Evolutionary conservation across 2,329 filamentous ascomycete species (phyloP).

Genomic region (Botrytis paeoniae): DNA sequence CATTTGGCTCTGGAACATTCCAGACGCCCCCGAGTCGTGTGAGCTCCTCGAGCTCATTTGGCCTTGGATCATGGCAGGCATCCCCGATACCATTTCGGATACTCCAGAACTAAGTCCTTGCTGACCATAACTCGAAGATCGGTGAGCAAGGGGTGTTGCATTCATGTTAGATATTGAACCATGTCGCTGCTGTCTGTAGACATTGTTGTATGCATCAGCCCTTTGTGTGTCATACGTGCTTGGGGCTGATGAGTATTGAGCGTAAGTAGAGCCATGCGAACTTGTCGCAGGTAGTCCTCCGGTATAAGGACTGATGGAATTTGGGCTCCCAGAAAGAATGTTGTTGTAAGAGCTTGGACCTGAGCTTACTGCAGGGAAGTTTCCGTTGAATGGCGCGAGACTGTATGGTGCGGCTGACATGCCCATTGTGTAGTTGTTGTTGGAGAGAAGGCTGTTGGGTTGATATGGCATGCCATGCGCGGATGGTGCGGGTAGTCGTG

Average conservation of each 20-base stretch:
- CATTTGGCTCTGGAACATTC: conserved; percentile 12
- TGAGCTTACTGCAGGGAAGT: conserved; percentile 1
- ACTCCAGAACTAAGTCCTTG: conserved; percentile 7
- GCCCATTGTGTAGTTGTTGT: conserved; percentile 27
- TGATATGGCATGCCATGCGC: conserved; percentile 25
- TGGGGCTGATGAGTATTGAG: conserved; percentile 28
- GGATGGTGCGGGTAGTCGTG: conserved; percentile 34
- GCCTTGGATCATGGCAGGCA: conserved; percentile 8
- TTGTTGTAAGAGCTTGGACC: conserved; percentile 14
- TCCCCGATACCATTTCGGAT: neutral
- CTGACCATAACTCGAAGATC: conserved; percentile 29
- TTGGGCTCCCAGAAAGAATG: neutral
- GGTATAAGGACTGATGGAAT: conserved; percentile 19
- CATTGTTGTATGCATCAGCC: conserved; percentile 27
- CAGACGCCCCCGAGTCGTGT: neutral
- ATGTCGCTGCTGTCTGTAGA: conserved; percentile 31
- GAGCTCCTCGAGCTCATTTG: conserved; percentile 3
- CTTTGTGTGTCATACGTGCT: conserved; percentile 31
- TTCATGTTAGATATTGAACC: conserved; percentile 30
- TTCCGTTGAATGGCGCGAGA: conserved; percentile 17
- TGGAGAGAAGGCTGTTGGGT: conserved; percentile 24
- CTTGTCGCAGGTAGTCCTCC: conserved; percentile 2
- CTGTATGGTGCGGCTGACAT: conserved; percentile 25
- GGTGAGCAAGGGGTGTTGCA: conserved; percentile 25
- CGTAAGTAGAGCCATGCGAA: conserved; percentile 23